Evolutionary conservation across 257 asterid species (phyloP), one percentile per base, ranked within the genome.

Genomic region (Marsdenia floribunda): DNA sequence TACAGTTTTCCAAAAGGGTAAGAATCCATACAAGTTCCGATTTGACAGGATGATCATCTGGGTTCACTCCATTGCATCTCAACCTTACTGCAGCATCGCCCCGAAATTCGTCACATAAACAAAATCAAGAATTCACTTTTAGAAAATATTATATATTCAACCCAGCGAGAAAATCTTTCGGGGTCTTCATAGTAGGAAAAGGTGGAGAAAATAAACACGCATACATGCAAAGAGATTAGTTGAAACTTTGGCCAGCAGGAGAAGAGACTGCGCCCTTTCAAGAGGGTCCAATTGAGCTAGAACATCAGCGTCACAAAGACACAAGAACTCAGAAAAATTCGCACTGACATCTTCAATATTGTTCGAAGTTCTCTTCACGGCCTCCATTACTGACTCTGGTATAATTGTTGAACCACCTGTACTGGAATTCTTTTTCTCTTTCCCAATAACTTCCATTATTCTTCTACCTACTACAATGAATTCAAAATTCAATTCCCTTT

Each of bases 61-160:
- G 93, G 82, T 92, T 81, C 46, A 95, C 80, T 66, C 99, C 99
- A 70, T 86, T 93, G 90, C 99, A 95, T 75, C 98, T 88, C 81
- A 95, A 81, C 90, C 91, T 89, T 88, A 92, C 99, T 92, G 87
- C 81, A 88, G 82, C 84, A 12, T 71, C 53, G 59, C 21, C 63
- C 54, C 50, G 68, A 33, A 49, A 6, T 15, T 26, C 52, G 58
- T 3, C 5, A 18, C 6, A 65, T 26, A 37, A 15, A 3, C 21
- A 46, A 74, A 57, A 5, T 50, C 66, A 77, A 40, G 9, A 61
- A 49, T n/a, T 55, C 55, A 26, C 74, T 13, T 44, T 15, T 26
- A n/a, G 42, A 76, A 68, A 59, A 49, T 6, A 42, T 42, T 44
- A 44, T 44, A 44, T 4, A 44, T 40, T 26, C 47, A 38, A 16